Percentiles rank a stretch among this genome's conserved stretches.
phyloP scores from a whole-genome alignment of 2,329 filamentous ascomycete species.

The Huntiella savannae region DNA sequence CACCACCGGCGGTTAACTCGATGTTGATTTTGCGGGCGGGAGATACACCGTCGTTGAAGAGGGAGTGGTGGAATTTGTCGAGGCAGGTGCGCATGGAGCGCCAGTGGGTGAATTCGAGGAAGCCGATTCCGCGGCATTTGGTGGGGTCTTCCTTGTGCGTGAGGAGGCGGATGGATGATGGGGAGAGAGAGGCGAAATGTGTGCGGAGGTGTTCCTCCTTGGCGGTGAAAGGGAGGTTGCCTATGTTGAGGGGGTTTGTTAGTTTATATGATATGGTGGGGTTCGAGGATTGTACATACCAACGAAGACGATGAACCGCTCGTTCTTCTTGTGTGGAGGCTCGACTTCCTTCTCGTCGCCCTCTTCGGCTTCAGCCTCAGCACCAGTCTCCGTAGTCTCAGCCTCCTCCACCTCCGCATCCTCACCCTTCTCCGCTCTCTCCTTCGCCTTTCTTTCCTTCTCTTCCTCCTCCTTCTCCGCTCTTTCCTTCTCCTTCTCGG shows the following conservation, averaged over 20 bases:
- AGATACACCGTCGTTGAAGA: slow-evolving; percentile 40
- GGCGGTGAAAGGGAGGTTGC: slow-evolving; percentile 76
- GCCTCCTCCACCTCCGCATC: slow-evolving; percentile 15
- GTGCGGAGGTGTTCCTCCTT: slow-evolving; percentile 47
- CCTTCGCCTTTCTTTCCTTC: slow-evolving; percentile 9
- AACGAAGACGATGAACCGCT: slow-evolving; percentile 61
- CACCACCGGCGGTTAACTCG: slow-evolving; percentile 78
- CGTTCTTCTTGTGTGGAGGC: slow-evolving; percentile 19
- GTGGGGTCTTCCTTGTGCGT: slow-evolving; percentile 43
- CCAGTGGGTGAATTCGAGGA: slow-evolving; percentile 74
- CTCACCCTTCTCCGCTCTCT: slow-evolving; percentile 13
- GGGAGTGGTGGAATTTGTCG: slow-evolving; percentile 73
- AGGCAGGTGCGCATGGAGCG: slow-evolving; percentile 86
- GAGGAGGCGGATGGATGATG: slow-evolving; percentile 51
- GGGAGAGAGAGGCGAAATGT: slow-evolving; percentile 63
- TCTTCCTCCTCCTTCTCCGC: slow-evolving; percentile 17
- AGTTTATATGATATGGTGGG: slow-evolving; percentile 14
- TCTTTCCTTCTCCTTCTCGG: slow-evolving; percentile 13
- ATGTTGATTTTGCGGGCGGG: slow-evolving; percentile 67
- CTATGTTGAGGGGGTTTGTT: slow-evolving; percentile 22
- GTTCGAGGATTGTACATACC: slow-evolving; percentile 25
- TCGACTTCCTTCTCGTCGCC: slow-evolving; percentile 15
- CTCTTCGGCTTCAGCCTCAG: slow-evolving; percentile 14
- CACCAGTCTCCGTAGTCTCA: slow-evolving; percentile 14
- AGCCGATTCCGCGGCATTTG: slow-evolving; percentile 59